These are phyloP conservation scores for Pleurotus pulmonarius DNA, from an alignment of 768 basidiomycete species.

Conservation along the genomic window DNA sequence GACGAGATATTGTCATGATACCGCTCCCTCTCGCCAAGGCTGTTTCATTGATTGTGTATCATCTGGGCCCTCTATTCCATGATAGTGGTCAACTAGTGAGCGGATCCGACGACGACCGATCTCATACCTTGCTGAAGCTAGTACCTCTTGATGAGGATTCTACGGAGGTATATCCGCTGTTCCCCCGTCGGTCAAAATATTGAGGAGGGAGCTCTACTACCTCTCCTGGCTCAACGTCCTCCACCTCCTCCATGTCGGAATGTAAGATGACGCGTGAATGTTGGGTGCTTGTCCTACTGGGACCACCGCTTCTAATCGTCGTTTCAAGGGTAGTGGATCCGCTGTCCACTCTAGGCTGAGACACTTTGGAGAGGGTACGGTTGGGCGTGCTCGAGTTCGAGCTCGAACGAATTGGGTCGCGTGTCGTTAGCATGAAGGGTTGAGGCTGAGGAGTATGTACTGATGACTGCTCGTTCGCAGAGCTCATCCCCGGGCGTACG, in stretches of 20 bases:
- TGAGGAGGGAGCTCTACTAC: conserved; percentile 75
- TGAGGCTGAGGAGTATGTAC: background rate
- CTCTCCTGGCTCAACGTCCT: conserved; percentile 39
- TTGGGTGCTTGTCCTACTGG: background rate
- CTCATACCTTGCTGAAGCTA: conserved; percentile 2
- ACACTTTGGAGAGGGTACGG: background rate
- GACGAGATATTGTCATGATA: too few species aligned
- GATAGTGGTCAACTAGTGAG: background rate
- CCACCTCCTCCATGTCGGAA: conserved; percentile 61
- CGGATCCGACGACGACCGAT: conserved; percentile 1
- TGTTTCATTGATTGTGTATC: too few species aligned
- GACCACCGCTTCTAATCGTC: background rate
- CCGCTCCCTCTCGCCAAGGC: too few species aligned
- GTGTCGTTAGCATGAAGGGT: background rate
- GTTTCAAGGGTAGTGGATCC: background rate
- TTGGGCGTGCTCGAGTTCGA: background rate
- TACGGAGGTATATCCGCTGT: conserved; percentile 4
- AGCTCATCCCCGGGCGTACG: background rate
- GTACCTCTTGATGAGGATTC: conserved; percentile 1
- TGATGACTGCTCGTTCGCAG: background rate
- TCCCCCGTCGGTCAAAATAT: conserved; percentile 49
- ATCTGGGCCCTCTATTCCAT: background rate
- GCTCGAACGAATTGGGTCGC: background rate
- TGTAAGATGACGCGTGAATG: conserved; percentile 62
- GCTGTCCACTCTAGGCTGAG: background rate